phyloP scores from a whole-genome alignment of 164 flowering plant species.

The Houttuynia cordata region DNA sequence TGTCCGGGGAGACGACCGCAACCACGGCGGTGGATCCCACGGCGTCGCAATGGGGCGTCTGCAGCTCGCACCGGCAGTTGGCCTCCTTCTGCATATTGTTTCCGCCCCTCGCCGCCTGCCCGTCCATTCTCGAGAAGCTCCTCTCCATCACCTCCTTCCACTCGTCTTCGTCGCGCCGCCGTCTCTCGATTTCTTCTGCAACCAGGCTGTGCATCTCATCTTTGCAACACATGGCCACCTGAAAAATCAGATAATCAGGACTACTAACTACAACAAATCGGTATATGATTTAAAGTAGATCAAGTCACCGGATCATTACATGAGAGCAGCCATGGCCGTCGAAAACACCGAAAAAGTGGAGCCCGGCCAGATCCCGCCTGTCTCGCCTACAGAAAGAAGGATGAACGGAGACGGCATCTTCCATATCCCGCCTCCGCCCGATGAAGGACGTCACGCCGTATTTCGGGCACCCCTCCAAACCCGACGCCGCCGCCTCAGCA shows the following conservation, averaged over 20 bases:
- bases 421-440: slow-evolving; percentile 73
- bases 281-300: neutral
- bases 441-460: slow-evolving; percentile 14
- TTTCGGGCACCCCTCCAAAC: slow-evolving; percentile 6
- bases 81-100: slow-evolving; percentile 3
- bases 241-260: neutral
- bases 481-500: too few relatives aligned
- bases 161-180: slow-evolving; percentile 2
- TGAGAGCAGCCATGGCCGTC: slow-evolving; percentile 98
- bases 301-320: slow-evolving; percentile 19
- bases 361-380: slow-evolving; percentile 2
- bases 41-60: slow-evolving; percentile 67
- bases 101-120: slow-evolving; percentile 25
- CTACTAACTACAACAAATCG: neutral
- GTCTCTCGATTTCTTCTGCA: slow-evolving; percentile 38
- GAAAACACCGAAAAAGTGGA: slow-evolving; percentile 67
- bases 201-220: slow-evolving; percentile 59
- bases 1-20: slow-evolving; percentile 50
- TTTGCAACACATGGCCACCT: slow-evolving; percentile 78
- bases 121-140: slow-evolving; percentile 62
- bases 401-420: slow-evolving; percentile 50
- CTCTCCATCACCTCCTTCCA: slow-evolving; percentile 46
- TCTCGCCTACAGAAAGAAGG: slow-evolving; percentile 19
- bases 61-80: slow-evolving; percentile 69
- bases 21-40: slow-evolving; percentile 94